Evolutionary conservation across 1,284 basidiomycete species (phyloP).

Genomic region (Microbotryum silenes-acaulis): DNA sequence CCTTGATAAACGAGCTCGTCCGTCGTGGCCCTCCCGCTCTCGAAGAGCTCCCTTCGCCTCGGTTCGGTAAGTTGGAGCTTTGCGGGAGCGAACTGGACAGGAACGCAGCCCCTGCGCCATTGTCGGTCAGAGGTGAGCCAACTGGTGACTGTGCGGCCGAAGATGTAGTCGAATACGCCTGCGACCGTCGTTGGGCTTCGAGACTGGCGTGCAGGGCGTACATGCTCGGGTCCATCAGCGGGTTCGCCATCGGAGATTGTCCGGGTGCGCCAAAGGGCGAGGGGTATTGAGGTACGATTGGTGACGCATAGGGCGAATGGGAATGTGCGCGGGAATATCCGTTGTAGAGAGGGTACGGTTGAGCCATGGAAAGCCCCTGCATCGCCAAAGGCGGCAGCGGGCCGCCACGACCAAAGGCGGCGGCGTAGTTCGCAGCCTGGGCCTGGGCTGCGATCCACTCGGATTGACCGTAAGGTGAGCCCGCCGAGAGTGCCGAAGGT

Average conservation of each 20-base stretch:
- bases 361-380: neutral
- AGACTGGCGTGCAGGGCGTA: constrained; percentile 21
- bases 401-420: constrained; percentile 1
- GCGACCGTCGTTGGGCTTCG: constrained; percentile 12
- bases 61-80: too few species aligned
- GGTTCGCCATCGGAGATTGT: neutral
- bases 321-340: neutral
- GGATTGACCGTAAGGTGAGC: neutral
- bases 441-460: constrained; percentile 16
- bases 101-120: too few species aligned
- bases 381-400: neutral
- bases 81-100: too few species aligned
- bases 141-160: constrained; percentile 4
- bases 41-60: too few species aligned
- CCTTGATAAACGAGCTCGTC: too few species aligned
- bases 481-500: neutral
- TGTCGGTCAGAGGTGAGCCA: too few species aligned
- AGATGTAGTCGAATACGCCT: neutral
- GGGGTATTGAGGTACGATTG: constrained; percentile 1
- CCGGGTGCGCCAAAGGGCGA: constrained; percentile 8
- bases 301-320: neutral
- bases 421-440: constrained; percentile 1
- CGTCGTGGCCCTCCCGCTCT: too few species aligned
- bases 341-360: neutral
- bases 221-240: constrained; percentile 12